These are phyloP conservation scores for Neopestalotiopsis rosae DNA, from an alignment of 2,329 filamentous ascomycete species.

Conservation along the genomic window DNA sequence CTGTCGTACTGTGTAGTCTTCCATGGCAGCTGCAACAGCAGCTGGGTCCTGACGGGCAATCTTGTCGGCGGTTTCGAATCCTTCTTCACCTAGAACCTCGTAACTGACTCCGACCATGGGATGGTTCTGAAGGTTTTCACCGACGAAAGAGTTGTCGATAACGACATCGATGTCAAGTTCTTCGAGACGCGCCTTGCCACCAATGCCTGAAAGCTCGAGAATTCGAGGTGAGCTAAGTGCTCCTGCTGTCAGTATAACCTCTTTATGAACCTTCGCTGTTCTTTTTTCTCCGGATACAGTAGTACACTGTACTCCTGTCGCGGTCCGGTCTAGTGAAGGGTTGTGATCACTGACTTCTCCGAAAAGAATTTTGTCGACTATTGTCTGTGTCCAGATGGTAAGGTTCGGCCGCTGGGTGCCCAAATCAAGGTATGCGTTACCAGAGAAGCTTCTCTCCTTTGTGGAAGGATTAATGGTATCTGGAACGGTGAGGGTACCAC, in stretches of 20 bases:
- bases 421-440: constrained; percentile 21
- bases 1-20: constrained; percentile 26
- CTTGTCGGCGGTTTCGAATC: constrained; percentile 28
- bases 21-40: constrained; percentile 26
- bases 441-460: constrained; percentile 22
- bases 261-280: constrained; percentile 35
- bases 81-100: constrained; percentile 24
- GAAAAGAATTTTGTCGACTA: constrained; percentile 20
- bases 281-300: constrained; percentile 20
- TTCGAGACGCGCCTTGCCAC: constrained; percentile 38
- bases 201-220: constrained; percentile 49
- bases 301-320: background rate
- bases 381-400: constrained; percentile 19
- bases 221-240: constrained; percentile 48
- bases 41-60: constrained; percentile 26
- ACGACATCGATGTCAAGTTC: constrained; percentile 37
- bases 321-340: background rate
- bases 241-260: constrained; percentile 50
- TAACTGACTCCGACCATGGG: constrained; percentile 27
- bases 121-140: constrained; percentile 45
- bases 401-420: constrained; percentile 18
- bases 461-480: constrained; percentile 21
- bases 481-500: constrained; percentile 16
- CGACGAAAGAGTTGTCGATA: constrained; percentile 42
- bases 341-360: constrained; percentile 5